phyloP scores from a whole-genome alignment of 495 filamentous ascomycete species.

The Aspergillus conjunctus region DNA sequence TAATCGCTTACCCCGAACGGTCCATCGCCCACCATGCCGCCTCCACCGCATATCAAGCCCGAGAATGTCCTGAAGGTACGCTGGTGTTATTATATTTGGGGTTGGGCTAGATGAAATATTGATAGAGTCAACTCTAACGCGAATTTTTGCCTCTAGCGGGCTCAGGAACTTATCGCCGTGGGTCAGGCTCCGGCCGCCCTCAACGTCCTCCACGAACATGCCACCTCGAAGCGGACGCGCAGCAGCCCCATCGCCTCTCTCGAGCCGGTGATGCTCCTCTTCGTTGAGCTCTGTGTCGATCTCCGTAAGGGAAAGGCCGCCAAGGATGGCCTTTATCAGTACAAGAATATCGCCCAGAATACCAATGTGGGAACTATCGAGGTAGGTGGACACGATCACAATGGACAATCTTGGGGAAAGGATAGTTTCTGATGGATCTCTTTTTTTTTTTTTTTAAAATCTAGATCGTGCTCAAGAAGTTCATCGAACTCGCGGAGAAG shows the following conservation, averaged over 20 bases:
- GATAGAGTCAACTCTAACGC: constrained; percentile 1
- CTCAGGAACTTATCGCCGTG: constrained; percentile 97
- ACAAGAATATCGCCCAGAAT: constrained; percentile 99
- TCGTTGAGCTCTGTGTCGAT: constrained; percentile 95
- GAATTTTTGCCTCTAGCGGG: constrained; percentile 55
- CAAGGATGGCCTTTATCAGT: constrained; percentile 98
- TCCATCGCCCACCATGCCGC: constrained; percentile 74
- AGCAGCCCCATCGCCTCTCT: constrained; percentile 96
- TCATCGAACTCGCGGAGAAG: constrained; percentile 93
- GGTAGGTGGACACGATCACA: constrained; percentile 46
- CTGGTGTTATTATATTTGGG: constrained; percentile 10
- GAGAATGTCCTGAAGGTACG: constrained; percentile 95
- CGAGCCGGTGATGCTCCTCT: constrained; percentile 96
- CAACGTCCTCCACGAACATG: constrained; percentile 96
- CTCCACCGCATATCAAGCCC: constrained; percentile 92
- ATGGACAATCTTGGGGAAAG: background rate
- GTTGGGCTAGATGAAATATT: constrained; percentile 2
- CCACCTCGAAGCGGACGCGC: constrained; percentile 94
- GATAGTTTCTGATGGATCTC: constrained; percentile 27
- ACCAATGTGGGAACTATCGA: constrained; percentile 98
- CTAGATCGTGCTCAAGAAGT: constrained; percentile 88
- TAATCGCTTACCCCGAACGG: constrained; percentile 19
- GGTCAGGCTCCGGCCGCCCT: constrained; percentile 89
- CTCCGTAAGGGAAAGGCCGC: constrained; percentile 96
- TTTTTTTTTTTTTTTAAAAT: too few species aligned